phyloP scores from a whole-genome alignment of 2,329 filamentous ascomycete species.

The Diaporthe eres region DNA sequence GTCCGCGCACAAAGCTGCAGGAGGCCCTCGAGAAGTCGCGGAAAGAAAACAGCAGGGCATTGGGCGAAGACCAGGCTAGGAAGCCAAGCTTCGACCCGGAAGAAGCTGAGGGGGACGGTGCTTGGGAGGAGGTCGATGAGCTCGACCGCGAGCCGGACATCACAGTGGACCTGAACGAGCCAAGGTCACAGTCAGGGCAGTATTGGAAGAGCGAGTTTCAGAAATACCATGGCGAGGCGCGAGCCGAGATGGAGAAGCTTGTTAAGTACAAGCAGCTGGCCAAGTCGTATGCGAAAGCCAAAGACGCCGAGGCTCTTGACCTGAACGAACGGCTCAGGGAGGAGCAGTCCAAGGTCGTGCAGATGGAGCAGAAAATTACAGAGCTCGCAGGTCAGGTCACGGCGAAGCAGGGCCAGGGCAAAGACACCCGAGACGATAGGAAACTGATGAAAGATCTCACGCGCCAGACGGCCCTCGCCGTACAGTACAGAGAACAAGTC shows the following conservation, averaged over 20 bases:
- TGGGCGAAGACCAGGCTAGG: constrained; percentile 60
- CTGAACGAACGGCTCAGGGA: constrained; percentile 76
- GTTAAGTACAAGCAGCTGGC: constrained; percentile 85
- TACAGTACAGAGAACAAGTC: constrained; percentile 71
- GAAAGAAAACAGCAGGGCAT: constrained; percentile 44
- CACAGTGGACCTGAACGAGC: constrained; percentile 80
- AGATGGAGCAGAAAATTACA: constrained; percentile 74
- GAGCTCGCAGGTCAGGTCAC: constrained; percentile 72
- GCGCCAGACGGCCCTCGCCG: constrained; percentile 69
- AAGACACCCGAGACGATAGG: constrained; percentile 58
- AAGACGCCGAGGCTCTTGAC: constrained; percentile 79
- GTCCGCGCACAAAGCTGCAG: constrained; percentile 60
- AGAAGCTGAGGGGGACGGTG: constrained; percentile 53
- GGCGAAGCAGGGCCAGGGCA: constrained; percentile 53
- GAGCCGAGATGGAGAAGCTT: constrained; percentile 81
- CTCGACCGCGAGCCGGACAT: constrained; percentile 69
- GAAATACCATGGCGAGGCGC: constrained; percentile 79
- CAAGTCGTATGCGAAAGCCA: constrained; percentile 83
- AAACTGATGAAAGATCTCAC: constrained; percentile 67
- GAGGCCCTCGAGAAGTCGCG: constrained; percentile 61
- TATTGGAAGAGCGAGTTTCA: constrained; percentile 88
- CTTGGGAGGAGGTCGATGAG: constrained; percentile 68
- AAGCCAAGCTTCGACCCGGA: constrained; percentile 63
- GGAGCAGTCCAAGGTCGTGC: constrained; percentile 75
- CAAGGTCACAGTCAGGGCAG: constrained; percentile 80